Conservation (phyloP, 2,329 filamentous ascomycete genomes). For the Calonectria hongkongensis region DNA sequence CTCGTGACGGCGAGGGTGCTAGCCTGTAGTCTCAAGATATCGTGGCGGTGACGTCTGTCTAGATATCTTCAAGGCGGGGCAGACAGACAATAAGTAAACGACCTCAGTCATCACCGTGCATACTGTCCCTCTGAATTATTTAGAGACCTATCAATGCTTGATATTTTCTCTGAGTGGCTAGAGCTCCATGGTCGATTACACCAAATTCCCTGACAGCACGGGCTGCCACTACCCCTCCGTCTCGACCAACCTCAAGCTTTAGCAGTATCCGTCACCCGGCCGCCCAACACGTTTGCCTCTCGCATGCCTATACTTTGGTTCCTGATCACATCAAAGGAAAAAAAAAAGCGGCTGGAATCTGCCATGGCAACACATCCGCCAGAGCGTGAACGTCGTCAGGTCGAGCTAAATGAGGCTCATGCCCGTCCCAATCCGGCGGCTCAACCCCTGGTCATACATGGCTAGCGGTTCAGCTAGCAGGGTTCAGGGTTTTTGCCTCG, state of each 20-base stretch:
- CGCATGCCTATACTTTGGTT: background rate
- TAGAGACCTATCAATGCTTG: no score
- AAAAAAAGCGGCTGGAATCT: background rate
- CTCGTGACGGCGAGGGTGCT: background rate
- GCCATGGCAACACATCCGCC: background rate
- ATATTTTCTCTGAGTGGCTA: background rate
- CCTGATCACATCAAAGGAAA: background rate
- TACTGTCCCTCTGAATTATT: background rate
- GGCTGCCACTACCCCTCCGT: background rate
- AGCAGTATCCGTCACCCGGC: background rate
- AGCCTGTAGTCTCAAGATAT: background rate
- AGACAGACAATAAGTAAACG: no score
- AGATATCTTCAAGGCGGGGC: background rate
- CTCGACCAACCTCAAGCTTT: background rate
- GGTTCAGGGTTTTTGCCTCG: constrained; percentile 51
- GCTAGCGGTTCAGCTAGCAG: constrained; percentile 46
- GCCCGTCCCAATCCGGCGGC: constrained; percentile 49
- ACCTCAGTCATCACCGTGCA: background rate
- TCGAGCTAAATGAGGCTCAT: constrained; percentile 42
- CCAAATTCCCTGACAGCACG: background rate
- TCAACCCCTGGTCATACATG: constrained; percentile 43
- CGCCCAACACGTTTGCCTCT: background rate
- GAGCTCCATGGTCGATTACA: no score
- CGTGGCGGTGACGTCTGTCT: background rate
- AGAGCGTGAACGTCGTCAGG: constrained; percentile 32